phyloP scores from a whole-genome alignment of 805 yeast genomes.

The Saccharomycopsis fodiens region DNA sequence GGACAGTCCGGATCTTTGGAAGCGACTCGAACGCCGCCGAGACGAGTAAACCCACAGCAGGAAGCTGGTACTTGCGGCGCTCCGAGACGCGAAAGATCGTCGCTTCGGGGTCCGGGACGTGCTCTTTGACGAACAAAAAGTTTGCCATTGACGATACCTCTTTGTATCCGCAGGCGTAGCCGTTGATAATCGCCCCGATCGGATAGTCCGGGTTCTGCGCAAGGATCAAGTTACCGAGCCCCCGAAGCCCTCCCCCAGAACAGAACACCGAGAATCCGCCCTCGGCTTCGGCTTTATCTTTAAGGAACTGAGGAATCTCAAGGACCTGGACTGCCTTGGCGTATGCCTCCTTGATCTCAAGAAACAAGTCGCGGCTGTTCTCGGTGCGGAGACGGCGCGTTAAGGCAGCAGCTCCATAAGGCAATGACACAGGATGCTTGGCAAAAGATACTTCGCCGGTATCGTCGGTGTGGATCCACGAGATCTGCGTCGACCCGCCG shows the following conservation, averaged over 20 bases:
- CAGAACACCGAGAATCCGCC: conserved; percentile 61
- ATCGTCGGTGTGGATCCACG: conserved; percentile 55
- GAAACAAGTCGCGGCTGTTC: conserved; percentile 39
- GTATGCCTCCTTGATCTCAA: conserved; percentile 48
- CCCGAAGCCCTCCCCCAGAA: conserved; percentile 71
- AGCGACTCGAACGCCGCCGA: conserved; percentile 56
- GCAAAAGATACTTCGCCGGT: conserved; percentile 48
- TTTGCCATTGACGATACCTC: conserved; percentile 46
- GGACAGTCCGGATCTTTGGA: conserved; percentile 53
- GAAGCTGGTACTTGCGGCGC: conserved; percentile 57
- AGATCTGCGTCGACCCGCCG: conserved; percentile 61
- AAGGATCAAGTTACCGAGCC: conserved; percentile 55
- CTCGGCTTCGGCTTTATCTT: conserved; percentile 40
- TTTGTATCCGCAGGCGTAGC: conserved; percentile 50
- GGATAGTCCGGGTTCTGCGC: conserved; percentile 51
- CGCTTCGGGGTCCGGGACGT: conserved; percentile 34
- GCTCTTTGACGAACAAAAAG: conserved; percentile 41
- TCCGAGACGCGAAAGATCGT: conserved; percentile 59
- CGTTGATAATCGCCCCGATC: conserved; percentile 61
- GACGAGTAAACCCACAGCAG: conserved; percentile 58
- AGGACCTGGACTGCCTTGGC: conserved; percentile 43
- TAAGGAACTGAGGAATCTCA: conserved; percentile 43
- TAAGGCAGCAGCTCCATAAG: conserved; percentile 69
- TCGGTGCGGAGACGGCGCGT: conserved; percentile 48
- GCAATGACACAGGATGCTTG: conserved; percentile 52